Base-by-base conservation (phyloP, 441 rosid species). In the Daphne laureola region DNA sequence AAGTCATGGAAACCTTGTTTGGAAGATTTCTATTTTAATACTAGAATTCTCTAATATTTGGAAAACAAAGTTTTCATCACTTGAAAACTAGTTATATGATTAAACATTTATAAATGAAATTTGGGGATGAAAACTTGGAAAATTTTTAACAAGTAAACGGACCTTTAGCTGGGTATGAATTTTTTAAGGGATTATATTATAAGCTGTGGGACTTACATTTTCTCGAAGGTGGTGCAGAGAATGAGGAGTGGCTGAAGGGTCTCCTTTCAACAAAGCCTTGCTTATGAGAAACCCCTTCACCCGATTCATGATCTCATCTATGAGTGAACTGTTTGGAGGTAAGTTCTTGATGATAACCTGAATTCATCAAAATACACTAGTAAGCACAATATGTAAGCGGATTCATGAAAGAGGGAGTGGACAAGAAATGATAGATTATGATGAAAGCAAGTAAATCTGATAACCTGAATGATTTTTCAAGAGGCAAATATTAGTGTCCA, bases 241-340 rank as follows among this genome's bases (percentile, higher is more conserved):
- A 57, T 67, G 90, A 35, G 95, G 78, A 65, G 86, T 72, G 57
- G 69, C 58, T 9, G 88, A 81, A 51, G 87, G 78, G 71, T 93
- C 98, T 70, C 92, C 98, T 77, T 84, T 86, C 58, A 92, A 70
- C 66, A 92, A 73, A 57, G 84, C 92, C 72, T 76, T 83, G 77
- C 90, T 92, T 43, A 79, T 78, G 43, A 92, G 95, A 76, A 92
- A 86, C 11, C 81, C 95, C 72, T 78, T 89, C 65, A 93, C 97
- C 18, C 87, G 88, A 67, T 89, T 97, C 73, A 80, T 75, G 67
- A 92, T 89, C 79, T 92, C 97, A 16, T 86, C 78, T 65, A 82
- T 83, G 52, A 92, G 87, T 53, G 90, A 67, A 59, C 82, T 92
- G 78, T 73, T 92, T 17, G 98, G 98, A 36, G 97, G 98, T 49